Base-by-base conservation (phyloP, 169 alveolate species). In the Eimeria acervulina region DNA sequence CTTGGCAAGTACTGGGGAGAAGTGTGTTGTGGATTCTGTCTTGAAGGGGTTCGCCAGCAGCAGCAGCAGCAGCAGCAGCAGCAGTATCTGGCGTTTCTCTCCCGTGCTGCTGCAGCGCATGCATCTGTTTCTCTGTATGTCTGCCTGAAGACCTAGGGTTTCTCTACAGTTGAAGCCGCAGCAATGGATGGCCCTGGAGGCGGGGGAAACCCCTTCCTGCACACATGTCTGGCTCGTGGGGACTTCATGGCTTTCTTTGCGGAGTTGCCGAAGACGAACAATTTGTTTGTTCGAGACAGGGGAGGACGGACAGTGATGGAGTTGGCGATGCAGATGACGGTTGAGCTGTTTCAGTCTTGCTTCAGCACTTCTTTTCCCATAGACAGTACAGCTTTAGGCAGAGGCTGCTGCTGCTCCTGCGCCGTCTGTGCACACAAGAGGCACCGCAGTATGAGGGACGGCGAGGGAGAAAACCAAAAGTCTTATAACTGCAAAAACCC, bases 261-360 rank as follows among this genome's bases (percentile, higher is more conserved):
- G 15, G 92, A 83, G 78, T 63, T 83, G 13, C 51, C 72, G 59
- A 83, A 33, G 76, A 83, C 92, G 36, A 52, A 51, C 17, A 52
- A 83, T 26, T 36, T 83, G 21, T 83, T 83, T 83, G 55, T 4
- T 4, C 76, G 92, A 2, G 92, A 83, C 76, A 47, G 92, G n/a
- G 92, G 92, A 23, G 92, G 92, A 12, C 74, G 94, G 10, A 87
- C 94, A 6, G 94, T 38, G 66, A 59, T 66, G 94, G 80, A 66
- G 63, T 15, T 59, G 61, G 94, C 83, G 68, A 5, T 59, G 80
- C 96, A 93, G 76, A 78, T 93, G 93, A 90, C 96, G 28, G 55
- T 47, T 8, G 96, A 93, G 33, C 74, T 93, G 0, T 51, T 93
- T 38, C 93, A 93, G 38, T n/a, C 93, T 26, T 93, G 80, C 13